These are phyloP conservation scores for Citrus glauca DNA, from an alignment of 345 rosid species.

Conservation along the genomic window DNA sequence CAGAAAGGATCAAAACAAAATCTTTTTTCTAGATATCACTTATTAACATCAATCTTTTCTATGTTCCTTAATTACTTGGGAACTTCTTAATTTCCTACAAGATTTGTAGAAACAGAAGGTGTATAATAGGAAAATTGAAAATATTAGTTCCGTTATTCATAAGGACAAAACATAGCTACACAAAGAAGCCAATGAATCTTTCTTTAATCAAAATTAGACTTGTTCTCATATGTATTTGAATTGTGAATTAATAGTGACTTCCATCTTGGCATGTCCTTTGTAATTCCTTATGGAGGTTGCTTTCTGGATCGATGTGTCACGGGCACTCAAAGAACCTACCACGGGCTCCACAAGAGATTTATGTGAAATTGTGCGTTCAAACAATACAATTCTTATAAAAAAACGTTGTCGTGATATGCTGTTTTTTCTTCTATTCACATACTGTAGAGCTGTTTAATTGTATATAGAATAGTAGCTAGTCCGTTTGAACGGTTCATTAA, in stretches of 20 bases:
- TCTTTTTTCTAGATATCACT: background rate
- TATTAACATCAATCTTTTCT: background rate
- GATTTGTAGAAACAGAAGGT: background rate
- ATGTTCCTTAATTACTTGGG: background rate
- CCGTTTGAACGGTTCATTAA: background rate
- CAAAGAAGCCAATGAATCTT: background rate
- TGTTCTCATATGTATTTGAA: background rate
- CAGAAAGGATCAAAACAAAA: background rate
- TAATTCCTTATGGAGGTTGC: background rate
- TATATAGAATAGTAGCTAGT: background rate
- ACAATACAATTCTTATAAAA: background rate
- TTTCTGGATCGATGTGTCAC: conserved; percentile 20
- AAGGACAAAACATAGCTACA: background rate
- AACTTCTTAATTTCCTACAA: background rate
- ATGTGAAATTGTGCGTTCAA: background rate
- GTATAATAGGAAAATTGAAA: background rate
- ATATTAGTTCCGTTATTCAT: background rate
- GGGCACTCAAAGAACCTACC: conserved; percentile 22
- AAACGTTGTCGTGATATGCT: conserved; percentile 8
- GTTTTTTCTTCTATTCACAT: conserved; percentile 25
- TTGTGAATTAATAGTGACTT: background rate
- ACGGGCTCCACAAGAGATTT: conserved; percentile 26
- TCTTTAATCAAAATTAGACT: background rate
- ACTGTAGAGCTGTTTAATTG: conserved; percentile 8
- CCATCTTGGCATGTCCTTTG: conserved; percentile 5